Evolutionary conservation across 768 basidiomycete species (phyloP).

Genomic region (Tricholoma flavovirens): DNA sequence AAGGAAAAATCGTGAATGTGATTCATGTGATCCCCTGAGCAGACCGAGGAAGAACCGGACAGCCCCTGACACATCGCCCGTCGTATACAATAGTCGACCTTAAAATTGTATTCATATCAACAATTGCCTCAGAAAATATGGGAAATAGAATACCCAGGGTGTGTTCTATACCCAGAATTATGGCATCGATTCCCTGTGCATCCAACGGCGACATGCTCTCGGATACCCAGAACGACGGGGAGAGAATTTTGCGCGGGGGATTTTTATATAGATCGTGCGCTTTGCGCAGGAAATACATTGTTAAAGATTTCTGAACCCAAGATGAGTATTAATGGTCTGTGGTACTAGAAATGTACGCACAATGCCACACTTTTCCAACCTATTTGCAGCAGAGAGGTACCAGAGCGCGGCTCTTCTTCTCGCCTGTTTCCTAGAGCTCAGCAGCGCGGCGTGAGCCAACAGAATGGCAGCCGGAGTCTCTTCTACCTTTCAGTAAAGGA

Average conservation of each 20-base stretch:
- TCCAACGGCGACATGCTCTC: constrained; percentile 43
- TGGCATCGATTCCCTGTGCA: constrained; percentile 49
- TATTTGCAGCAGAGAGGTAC: constrained; percentile 72
- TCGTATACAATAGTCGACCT: constrained; percentile 87
- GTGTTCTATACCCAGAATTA: constrained; percentile 72
- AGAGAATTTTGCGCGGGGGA: constrained; percentile 51
- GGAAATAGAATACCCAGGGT: constrained; percentile 51
- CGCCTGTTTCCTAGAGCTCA: constrained; percentile 54
- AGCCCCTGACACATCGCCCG: constrained; percentile 77
- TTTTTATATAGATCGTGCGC: constrained; percentile 59
- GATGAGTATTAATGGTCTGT: constrained; percentile 1
- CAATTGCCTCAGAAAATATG: neutral
- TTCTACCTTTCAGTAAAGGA: constrained; percentile 54
- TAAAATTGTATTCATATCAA: neutral
- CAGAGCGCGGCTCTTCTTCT: constrained; percentile 67
- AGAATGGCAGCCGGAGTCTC: constrained; percentile 77
- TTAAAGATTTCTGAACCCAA: constrained; percentile 66
- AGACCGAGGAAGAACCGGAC: constrained; percentile 73
- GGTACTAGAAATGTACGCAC: constrained; percentile 39
- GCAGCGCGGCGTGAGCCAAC: constrained; percentile 71
- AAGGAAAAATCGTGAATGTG: constrained; percentile 2
- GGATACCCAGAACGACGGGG: constrained; percentile 77
- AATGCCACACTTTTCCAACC: constrained; percentile 79
- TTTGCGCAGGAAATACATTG: constrained; percentile 72
- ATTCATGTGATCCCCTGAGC: constrained; percentile 37